Base-by-base conservation (phyloP, 1,284 basidiomycete species). In the Trametes hirsuta region DNA sequence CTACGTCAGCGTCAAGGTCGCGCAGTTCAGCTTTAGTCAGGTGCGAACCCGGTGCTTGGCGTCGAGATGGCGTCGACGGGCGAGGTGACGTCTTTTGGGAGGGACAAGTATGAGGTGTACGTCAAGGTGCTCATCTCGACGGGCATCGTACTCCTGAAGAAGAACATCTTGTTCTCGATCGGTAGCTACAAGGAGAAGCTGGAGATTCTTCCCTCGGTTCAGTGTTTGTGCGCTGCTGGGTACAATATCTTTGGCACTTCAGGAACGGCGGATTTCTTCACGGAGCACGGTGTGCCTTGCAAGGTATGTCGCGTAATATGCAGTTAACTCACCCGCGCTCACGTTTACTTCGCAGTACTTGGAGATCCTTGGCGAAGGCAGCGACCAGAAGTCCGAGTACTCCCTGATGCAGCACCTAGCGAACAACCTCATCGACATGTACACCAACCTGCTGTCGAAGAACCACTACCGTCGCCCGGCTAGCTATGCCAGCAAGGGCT, bases 11-110 rank as follows among this genome's bases (percentile, higher is more conserved):
- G 90, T 99, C 77, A 99, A 99, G 81, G 97, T 98, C 15, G 96
- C 97, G 25, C 97, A 99, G 77, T 99, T 99, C 86, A 95, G 92
- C 68, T 99, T 98, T 81, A 94, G 37, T 95, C 94, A 24, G 97
- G 97, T 40, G 97, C 97, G 35, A 97, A 99, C 75, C 97, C 97
- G 15, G 91, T 99, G 21, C 85, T 99, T n/a, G 97, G 97, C 72
- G 97, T 99, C 52, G 97, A 99, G 81, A 99, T 99, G 97, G 97
- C 97, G 15, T 98, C 97, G n/a, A 99, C 97, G 1, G 97, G 97
- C 66, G 97, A 99, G 76, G 97, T 99, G 34, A 97, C 97, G 40
- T 98, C 97, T 77, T 99, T 99, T 76, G 97, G 97, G 30, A 88
- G 85, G 68, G 92, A 99, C 82, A 97, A 97, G 78, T 98, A 98